Base-by-base conservation (phyloP, 2,329 filamentous ascomycete species). In the Orbilia oligospora region DNA sequence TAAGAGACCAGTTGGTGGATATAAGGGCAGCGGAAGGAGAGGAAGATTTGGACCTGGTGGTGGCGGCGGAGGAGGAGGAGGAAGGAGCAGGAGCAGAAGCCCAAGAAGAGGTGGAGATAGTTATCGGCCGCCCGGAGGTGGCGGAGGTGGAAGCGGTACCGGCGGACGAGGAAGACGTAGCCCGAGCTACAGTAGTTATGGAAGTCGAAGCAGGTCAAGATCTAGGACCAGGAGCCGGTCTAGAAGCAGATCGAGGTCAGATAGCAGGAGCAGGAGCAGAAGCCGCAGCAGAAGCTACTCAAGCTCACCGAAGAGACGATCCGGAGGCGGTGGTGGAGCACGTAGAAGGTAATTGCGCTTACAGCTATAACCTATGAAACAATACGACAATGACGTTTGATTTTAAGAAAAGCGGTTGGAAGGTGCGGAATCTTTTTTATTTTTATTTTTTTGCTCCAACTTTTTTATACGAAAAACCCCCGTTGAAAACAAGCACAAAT, bases 151-250 rank as follows among this genome's bases (percentile, higher is more conserved):
- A 9, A 67, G 53, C 3, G 56, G 55, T 20, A 41, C 44, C 5
- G 83, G 83, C 33, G 72, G 66, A 30, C 86, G 88, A 79, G 86
- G 89, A 80, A 90, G 89, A 81, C 88, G 88, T 3, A 91, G 89
- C 81, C 90, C 90, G 81, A 89, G 87, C 81, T 90, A 89, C 80
- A 90, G 90, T 81, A 88, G 87, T 82, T 81, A 80, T 14, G 77
- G 81, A 27, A 82, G 81, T 46, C 65, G 80, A 8, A 81, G 79
- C 65, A 71, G 80, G 41, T 80, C 75, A 22, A 75, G 65, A 46
- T n/a, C 48, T 14, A 53, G 48, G 14, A 30, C 24, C 14, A 63
- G 68, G 14, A 41, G 38, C 38, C 38, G 38, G 56, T 38, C 48
- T 6, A 53, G 33, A n/a, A 51, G 27, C 41, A 63, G 68, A 53